Evolutionary conservation across 2,329 filamentous ascomycete genomes (phyloP).

Genomic region (Teratosphaeria gauchensis): DNA sequence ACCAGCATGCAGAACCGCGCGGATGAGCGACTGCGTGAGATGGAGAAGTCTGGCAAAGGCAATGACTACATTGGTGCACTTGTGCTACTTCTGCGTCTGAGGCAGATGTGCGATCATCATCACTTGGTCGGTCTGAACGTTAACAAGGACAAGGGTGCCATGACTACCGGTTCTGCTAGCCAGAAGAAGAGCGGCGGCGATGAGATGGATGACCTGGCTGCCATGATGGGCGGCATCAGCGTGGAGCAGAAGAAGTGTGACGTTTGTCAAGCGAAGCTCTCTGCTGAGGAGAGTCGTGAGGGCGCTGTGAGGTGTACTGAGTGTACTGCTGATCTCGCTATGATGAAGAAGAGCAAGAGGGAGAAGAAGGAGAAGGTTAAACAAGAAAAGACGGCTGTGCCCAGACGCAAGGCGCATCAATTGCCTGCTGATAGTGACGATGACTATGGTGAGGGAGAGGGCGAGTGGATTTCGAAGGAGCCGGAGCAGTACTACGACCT

Average conservation of each 20-base stretch:
- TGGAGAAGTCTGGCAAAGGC: constrained; percentile 66
- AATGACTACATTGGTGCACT: constrained; percentile 90
- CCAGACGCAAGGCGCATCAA: constrained; percentile 43
- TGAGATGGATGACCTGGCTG: constrained; percentile 73
- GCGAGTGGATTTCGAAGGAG: constrained; percentile 68
- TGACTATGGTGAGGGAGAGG: constrained; percentile 48
- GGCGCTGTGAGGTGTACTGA: constrained; percentile 57
- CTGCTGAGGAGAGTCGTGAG: constrained; percentile 42
- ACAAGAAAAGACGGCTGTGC: constrained; percentile 19
- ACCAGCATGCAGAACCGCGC: constrained; percentile 72
- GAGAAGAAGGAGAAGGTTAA: constrained; percentile 13
- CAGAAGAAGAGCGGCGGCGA: constrained; percentile 34
- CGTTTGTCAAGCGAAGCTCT: constrained; percentile 65
- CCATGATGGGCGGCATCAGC: constrained; percentile 75
- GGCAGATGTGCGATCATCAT: constrained; percentile 92
- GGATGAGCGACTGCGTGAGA: constrained; percentile 74
- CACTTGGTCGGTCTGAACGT: constrained; percentile 78
- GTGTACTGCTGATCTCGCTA: constrained; percentile 60
- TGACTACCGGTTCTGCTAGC: constrained; percentile 48
- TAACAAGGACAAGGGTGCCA: constrained; percentile 75
- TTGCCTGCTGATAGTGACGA: constrained; percentile 56
- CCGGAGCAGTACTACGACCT: constrained; percentile 48
- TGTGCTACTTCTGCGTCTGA: constrained; percentile 77
- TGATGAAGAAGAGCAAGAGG: constrained; percentile 35
- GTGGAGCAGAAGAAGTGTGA: constrained; percentile 72